phyloP scores from a whole-genome alignment of 2,329 filamentous ascomycete species.

The Apiospora saccharicola region DNA sequence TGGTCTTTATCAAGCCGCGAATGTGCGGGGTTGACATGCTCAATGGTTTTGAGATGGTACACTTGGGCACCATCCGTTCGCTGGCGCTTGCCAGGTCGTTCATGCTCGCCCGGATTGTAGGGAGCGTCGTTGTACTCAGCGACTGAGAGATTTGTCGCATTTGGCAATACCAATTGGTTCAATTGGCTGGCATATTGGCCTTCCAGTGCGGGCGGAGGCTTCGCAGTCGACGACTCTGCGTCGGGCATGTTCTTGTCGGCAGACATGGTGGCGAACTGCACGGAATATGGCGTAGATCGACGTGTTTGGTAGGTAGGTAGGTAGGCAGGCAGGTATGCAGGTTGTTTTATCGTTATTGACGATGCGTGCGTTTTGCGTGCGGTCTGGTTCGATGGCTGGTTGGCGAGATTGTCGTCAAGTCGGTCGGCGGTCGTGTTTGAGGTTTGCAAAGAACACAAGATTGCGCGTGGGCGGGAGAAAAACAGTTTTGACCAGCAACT shows the following conservation, averaged over 20 bases:
- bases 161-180: too few relatives aligned
- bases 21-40: too few relatives aligned
- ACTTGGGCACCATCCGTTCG: background rate
- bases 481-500: background rate
- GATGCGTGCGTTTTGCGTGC: too few relatives aligned
- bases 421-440: background rate
- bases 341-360: too few relatives aligned
- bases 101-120: background rate
- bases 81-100: background rate
- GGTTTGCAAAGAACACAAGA: background rate
- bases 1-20: background rate
- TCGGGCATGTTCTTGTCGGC: background rate
- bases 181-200: too few relatives aligned
- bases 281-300: background rate
- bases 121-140: background rate
- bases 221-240: too few relatives aligned
- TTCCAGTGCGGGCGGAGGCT: too few relatives aligned
- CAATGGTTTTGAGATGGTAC: too few relatives aligned
- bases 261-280: background rate
- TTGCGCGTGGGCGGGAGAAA: background rate
- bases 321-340: too few relatives aligned
- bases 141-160: background rate
- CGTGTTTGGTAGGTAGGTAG: background rate
- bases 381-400: too few relatives aligned
- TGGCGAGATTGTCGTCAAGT: background rate